Conservation (phyloP, 805 yeast species). For the Nakazawaea siamensis region DNA sequence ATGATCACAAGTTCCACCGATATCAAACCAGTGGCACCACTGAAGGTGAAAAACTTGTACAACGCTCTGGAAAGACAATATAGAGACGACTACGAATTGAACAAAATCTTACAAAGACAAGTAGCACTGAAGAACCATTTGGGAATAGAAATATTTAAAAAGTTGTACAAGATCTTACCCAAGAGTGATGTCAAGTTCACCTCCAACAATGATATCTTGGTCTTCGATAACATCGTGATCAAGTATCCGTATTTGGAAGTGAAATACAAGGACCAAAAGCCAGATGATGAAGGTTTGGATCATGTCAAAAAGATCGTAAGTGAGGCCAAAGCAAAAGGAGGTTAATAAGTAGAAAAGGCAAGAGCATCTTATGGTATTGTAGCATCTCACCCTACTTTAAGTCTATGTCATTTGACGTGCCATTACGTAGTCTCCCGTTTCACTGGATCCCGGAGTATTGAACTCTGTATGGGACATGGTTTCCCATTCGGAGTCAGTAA, state of each 20-base stretch:
- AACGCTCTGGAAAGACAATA: slow-evolving; percentile 14
- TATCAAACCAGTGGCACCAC: slow-evolving; percentile 8
- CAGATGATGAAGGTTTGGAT: slow-evolving; percentile 19
- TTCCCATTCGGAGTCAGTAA: neutral
- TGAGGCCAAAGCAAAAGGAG: slow-evolving; percentile 46
- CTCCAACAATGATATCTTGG: slow-evolving; percentile 24
- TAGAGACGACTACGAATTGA: slow-evolving; percentile 16
- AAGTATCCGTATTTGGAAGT: slow-evolving; percentile 31
- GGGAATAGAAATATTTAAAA: slow-evolving; percentile 19
- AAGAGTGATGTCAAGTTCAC: slow-evolving; percentile 25
- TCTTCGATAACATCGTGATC: slow-evolving; percentile 28
- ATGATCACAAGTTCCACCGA: slow-evolving; percentile 9
- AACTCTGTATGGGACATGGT: neutral
- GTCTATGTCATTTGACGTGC: too few species aligned
- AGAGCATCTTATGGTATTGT: too few species aligned
- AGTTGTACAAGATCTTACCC: slow-evolving; percentile 21
- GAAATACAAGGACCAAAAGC: slow-evolving; percentile 17
- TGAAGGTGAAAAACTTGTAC: slow-evolving; percentile 13
- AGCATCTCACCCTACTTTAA: too few species aligned
- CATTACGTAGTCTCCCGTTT: slow-evolving; percentile 5
- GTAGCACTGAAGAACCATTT: slow-evolving; percentile 15
- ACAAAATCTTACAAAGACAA: slow-evolving; percentile 13
- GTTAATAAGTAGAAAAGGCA: slow-evolving; percentile 25
- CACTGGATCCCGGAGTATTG: slow-evolving; percentile 7
- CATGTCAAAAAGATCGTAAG: slow-evolving; percentile 39